Evolutionary conservation across 129 eudicot genomes (phyloP).

Genomic region (Erigeron canadensis): DNA sequence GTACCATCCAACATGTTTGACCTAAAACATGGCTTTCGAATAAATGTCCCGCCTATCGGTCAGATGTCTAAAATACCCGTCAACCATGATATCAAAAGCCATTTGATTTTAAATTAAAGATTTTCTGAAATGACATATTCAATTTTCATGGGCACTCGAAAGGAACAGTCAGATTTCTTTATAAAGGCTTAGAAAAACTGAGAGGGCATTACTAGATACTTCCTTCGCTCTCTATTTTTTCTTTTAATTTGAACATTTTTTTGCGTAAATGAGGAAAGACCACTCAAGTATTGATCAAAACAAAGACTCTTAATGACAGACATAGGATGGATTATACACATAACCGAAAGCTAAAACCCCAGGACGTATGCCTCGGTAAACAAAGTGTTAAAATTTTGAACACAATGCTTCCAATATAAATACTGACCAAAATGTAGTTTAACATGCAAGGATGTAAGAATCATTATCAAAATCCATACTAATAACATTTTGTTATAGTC

Average conservation of each 20-base stretch:
- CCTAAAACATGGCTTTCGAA: background rate
- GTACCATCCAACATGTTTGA: background rate
- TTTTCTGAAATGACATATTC: background rate
- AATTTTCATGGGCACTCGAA: background rate
- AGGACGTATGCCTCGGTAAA: background rate
- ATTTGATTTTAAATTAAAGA: background rate
- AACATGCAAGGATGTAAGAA: background rate
- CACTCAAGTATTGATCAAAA: background rate
- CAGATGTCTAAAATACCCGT: background rate
- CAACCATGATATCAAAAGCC: background rate
- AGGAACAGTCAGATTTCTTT: background rate
- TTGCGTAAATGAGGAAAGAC: background rate
- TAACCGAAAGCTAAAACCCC: background rate
- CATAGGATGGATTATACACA: background rate
- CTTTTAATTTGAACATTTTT: background rate
- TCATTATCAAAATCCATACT: background rate
- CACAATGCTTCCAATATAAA: background rate
- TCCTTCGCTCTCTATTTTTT: no score
- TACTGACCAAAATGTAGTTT: background rate
- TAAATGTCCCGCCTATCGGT: background rate
- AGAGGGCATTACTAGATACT: background rate
- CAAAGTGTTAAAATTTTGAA: no score
- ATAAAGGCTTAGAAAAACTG: background rate
- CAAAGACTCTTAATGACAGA: background rate
- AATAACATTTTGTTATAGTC: background rate